Base-by-base conservation (phyloP, 2,329 filamentous ascomycete species). In the Neurospora sp. region DNA sequence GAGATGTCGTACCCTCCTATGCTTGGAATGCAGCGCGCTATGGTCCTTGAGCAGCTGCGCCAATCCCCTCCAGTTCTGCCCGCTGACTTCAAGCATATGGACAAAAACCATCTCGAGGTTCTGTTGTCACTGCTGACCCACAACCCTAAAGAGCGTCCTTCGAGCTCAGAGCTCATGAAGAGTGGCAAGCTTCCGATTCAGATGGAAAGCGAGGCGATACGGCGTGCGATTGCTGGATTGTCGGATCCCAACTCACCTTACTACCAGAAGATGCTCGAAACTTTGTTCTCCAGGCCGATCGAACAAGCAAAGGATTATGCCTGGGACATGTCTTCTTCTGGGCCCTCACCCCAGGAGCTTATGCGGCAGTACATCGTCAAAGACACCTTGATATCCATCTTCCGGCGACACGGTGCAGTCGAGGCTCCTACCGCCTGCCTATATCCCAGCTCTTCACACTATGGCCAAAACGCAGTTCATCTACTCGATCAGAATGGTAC, bases 181-280 rank as follows among this genome's bases (percentile, higher is more conserved):
- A 94, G 92, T 76, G 92, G 92, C 23, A 93, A 93, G 76, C 85
- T 99, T 5, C 96, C 96, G 0, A 87, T 97, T 8, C 92, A 96
- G 77, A 92, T 97, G 81, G 94, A 97, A 79, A 94, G 95, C 76
- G 95, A 97, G 79, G 93, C 92, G 1, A 93, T 97, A 71, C 88
- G 92, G 71, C 89, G 93, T 72, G 92, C 92, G 3, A 86, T 98
- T 67, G 91, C 91, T 70, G 91, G 92, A 33, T 81, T 98, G 33
- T 90, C 91, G 0, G 92, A 97, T 77, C 89, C 92, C 0, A 90
- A 87, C 72, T 97, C 94, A 4, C 92, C 92, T 0, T 95, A 97
- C 77, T 96, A 97, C 78, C 87, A 92, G 71, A 95, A 96, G 78
- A 93, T 97, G 82, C 87, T 97, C 76, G 90, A 89, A n/a, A 91